Evolutionary conservation across 257 asterid species (phyloP).

Genomic region (Ehretia macrophylla): DNA sequence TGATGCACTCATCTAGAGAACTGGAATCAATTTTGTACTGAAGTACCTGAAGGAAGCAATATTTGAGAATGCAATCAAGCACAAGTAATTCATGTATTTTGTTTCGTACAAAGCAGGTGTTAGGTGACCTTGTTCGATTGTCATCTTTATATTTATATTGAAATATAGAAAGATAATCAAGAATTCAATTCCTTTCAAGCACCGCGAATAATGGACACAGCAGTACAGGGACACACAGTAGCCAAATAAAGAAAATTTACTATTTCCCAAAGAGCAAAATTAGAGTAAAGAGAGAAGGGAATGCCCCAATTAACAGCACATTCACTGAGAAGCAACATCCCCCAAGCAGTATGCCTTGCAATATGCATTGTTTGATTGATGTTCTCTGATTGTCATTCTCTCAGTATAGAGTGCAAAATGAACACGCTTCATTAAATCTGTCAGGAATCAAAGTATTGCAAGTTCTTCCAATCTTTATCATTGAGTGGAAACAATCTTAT

Average conservation of each 20-base stretch:
- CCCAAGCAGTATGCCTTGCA: not conserved
- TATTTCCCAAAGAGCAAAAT: no score
- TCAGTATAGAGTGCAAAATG: no score
- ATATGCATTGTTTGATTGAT: not conserved
- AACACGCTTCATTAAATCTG: not conserved
- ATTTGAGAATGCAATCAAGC: not conserved
- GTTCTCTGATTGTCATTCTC: no score
- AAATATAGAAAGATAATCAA: not conserved
- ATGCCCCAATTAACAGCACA: not conserved
- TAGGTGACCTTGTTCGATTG: not conserved
- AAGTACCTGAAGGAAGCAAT: not conserved
- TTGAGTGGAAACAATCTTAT: not conserved
- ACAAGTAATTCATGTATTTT: not conserved
- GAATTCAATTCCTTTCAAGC: not conserved
- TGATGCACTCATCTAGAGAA: not conserved
- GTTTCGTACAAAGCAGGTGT: not conserved
- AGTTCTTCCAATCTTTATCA: not conserved
- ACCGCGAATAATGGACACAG: not conserved
- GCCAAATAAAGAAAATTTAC: no score
- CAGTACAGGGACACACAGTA: no score
- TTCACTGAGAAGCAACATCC: not conserved
- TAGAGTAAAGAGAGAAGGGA: no score
- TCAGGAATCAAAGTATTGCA: not conserved
- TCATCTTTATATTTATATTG: not conserved
- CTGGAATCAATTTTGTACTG: no score